phyloP scores from a whole-genome alignment of 2,329 filamentous ascomycete species.

The Venturia carpophila region DNA sequence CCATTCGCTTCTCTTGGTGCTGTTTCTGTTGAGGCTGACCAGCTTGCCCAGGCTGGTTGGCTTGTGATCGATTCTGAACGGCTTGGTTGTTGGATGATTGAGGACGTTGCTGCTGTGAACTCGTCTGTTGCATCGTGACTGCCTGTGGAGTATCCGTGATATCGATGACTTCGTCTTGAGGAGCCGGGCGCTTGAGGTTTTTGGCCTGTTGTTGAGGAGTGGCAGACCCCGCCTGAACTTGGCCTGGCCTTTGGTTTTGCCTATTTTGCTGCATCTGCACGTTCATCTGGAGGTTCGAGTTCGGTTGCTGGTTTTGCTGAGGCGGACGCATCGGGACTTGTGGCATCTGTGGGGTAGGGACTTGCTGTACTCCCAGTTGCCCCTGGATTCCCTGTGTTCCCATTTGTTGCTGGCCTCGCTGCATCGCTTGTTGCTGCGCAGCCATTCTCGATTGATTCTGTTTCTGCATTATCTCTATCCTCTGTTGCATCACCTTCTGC shows the following conservation, averaged over 20 bases:
- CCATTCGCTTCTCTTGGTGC: slow-evolving; percentile 4
- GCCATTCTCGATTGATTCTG: neutral
- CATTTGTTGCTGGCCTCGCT: slow-evolving; percentile 10
- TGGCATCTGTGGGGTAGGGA: neutral
- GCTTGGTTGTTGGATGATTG: slow-evolving; percentile 6
- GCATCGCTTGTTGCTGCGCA: slow-evolving; percentile 7
- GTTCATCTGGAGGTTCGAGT: neutral
- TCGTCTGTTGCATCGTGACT: neutral
- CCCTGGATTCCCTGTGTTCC: neutral
- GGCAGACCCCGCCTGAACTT: neutral
- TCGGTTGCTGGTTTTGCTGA: slow-evolving; percentile 9
- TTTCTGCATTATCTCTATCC: neutral
- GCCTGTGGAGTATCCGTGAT: slow-evolving; percentile 6
- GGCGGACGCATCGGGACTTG: neutral
- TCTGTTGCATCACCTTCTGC: slow-evolving; percentile 8
- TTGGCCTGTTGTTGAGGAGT: slow-evolving; percentile 10
- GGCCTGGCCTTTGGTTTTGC: slow-evolving; percentile 3
- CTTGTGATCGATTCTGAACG: neutral
- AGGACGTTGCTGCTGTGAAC: slow-evolving; percentile 14
- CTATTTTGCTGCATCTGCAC: slow-evolving; percentile 9
- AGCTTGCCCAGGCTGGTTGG: neutral
- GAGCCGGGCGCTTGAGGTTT: slow-evolving; percentile 10
- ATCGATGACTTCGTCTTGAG: slow-evolving; percentile 9
- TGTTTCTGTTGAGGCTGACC: slow-evolving; percentile 1
- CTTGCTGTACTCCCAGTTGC: neutral